Conservation (phyloP, 1,284 basidiomycete genomes). For the Phylloporus sp. region DNA sequence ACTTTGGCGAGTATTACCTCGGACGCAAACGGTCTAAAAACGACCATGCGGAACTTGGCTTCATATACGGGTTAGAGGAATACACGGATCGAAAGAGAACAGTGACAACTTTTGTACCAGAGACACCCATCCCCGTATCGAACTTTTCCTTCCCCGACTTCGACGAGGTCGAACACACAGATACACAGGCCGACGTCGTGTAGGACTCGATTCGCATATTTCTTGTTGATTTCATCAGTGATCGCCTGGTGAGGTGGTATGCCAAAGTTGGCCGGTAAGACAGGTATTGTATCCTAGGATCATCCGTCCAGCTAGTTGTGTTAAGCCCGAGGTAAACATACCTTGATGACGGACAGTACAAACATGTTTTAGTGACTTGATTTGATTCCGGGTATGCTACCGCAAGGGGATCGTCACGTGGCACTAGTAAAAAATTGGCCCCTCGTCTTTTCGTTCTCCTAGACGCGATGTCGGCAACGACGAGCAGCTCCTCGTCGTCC, state of each 20-base stretch:
- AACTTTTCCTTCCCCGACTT: conserved; percentile 90
- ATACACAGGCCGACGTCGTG: conserved; percentile 92
- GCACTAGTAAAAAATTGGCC: conserved; percentile 4
- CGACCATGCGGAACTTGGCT: conserved; percentile 91
- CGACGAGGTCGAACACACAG: conserved; percentile 84
- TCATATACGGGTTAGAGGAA: conserved; percentile 11
- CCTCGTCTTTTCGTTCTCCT: background rate
- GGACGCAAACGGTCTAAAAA: conserved; percentile 91
- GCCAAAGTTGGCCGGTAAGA: conserved; percentile 79
- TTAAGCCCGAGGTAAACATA: conserved; percentile 9
- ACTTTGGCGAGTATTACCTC: conserved; percentile 92
- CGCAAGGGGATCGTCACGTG: conserved; percentile 25
- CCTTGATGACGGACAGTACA: conserved; percentile 62
- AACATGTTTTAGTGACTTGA: too few species aligned
- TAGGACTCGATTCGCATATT: conserved; percentile 94
- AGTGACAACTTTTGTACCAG: conserved; percentile 85
- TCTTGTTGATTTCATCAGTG: conserved; percentile 84
- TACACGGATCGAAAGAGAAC: background rate
- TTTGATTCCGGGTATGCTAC: too few species aligned
- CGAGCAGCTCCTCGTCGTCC: conserved; percentile 21
- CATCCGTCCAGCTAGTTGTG: background rate
- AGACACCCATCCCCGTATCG: conserved; percentile 94
- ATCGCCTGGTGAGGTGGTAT: conserved; percentile 74
- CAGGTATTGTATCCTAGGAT: conserved; percentile 72
- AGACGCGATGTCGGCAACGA: conserved; percentile 24